phyloP scores from a whole-genome alignment of 1,284 basidiomycete species.

The Xanthoconium separans region DNA sequence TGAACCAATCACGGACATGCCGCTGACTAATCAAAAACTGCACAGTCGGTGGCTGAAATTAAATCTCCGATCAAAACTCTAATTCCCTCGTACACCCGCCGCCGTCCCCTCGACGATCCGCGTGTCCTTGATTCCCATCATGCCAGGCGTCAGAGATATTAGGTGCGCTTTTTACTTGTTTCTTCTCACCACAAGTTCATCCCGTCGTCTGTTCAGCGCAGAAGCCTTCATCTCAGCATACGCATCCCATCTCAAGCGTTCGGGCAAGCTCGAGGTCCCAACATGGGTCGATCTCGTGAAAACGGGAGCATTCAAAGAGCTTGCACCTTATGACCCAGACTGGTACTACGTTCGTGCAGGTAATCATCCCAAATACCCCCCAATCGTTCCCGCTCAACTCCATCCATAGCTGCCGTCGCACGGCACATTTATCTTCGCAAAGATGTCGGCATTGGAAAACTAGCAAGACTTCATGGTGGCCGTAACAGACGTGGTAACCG shows the following conservation, averaged over 20 bases:
- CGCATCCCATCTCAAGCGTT: slow-evolving; percentile 91
- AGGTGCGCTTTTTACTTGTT: slow-evolving; percentile 52
- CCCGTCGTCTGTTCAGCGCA: slow-evolving; percentile 50
- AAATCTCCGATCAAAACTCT: slow-evolving; percentile 38
- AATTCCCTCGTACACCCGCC: slow-evolving; percentile 35
- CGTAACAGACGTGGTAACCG: slow-evolving; percentile 94
- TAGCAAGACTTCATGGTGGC: slow-evolving; percentile 96
- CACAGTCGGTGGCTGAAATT: slow-evolving; percentile 42
- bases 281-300: slow-evolving; percentile 99
- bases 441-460: slow-evolving; percentile 94
- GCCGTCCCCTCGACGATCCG: slow-evolving; percentile 43
- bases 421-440: slow-evolving; percentile 99
- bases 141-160: slow-evolving; percentile 93
- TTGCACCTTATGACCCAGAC: slow-evolving; percentile 98
- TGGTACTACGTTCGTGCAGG: slow-evolving; percentile 99
- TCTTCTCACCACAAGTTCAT: no score
- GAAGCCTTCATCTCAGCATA: slow-evolving; percentile 92
- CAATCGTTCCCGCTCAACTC: background rate
- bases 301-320: slow-evolving; percentile 97
- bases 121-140: slow-evolving; percentile 43
- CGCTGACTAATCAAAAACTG: slow-evolving; percentile 44
- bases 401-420: slow-evolving; percentile 81
- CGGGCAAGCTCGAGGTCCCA: slow-evolving; percentile 97
- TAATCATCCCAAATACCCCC: slow-evolving; percentile 39
- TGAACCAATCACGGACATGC: background rate